These are phyloP conservation scores for Gaeumannomyces tritici DNA, from an alignment of 2,329 filamentous ascomycete species.

Conservation along the genomic window DNA sequence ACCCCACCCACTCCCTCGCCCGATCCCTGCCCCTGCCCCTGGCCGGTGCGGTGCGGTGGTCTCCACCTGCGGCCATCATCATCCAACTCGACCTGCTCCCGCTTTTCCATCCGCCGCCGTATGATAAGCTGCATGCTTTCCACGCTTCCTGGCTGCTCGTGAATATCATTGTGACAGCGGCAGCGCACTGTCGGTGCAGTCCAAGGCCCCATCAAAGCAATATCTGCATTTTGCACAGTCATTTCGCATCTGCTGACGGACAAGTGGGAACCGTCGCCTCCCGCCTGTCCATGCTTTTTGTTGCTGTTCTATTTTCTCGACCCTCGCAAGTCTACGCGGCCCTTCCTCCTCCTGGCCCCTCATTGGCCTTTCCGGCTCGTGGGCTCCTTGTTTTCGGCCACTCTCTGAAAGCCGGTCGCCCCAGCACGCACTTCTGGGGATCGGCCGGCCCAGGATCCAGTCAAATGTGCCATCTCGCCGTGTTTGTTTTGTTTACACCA, in stretches of 20 bases:
- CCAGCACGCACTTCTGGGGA: not conserved
- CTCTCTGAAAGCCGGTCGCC: not conserved
- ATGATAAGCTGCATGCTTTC: not conserved
- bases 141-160: too few species aligned
- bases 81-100: not conserved
- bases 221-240: not conserved
- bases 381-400: too few species aligned
- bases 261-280: not conserved
- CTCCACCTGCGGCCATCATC: not conserved
- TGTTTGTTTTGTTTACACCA: not conserved
- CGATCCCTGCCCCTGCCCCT: not conserved
- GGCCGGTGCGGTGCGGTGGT: not conserved
- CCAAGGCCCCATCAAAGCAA: not conserved
- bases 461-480: not conserved
- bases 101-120: too few species aligned
- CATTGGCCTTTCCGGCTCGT: too few species aligned
- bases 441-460: not conserved
- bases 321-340: not conserved
- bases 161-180: not conserved
- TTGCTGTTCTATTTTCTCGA: not conserved
- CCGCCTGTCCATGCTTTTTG: not conserved
- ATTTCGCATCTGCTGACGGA: not conserved
- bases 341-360: not conserved
- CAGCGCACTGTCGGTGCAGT: not conserved
- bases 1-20: constrained; percentile 3